Evolutionary conservation across 75 land plant genomes (phyloP), one percentile per base, ranked within the genome.

Genomic region (Selaginella tamariscina): DNA sequence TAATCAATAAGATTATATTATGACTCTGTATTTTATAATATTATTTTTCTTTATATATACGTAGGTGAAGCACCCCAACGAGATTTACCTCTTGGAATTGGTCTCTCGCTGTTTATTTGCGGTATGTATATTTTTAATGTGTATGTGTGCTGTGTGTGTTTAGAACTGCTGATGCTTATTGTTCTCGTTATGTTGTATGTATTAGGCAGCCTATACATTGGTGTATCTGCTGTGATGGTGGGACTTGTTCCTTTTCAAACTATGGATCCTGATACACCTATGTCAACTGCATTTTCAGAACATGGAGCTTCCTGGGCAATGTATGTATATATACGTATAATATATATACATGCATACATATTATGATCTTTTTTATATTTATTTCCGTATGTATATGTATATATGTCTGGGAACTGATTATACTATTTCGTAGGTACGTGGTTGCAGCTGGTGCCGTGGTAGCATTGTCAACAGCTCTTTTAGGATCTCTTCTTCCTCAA

Each of bases 401-500:
- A 30, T 26, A 64, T 65, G 29, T 27, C 15, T 1, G 13, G 59
- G 8, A 64, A 71, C 9, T 67, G 8, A 22, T 59, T 59, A 21
- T 59, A 15, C 0, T 22, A 15, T 39, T 39, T 5, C 49, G n/a
- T 65, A 93, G 98, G 80, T 90, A 83, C 54, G 57, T 85, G 24
- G 79, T 94, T 55, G 84, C 96, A 15, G 75, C 81, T 71, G 98
- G 98, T 71, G 91, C 98, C 57, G 74, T 81, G 49, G 85, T 89
- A 69, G 96, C 98, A 22, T 84, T 94, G 57, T 91, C 85, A 32
- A 88, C 98, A 56, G 86, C 98, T 54, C 78, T 94, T 56, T 76
- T 94, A 96, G 98, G 98, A 67, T 90, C 98, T 27, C 59, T 94
- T 44, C 91, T 94, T 23, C 98, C 98, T 66, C 98, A 94, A 95